Evolutionary conservation across 352 stramenopile species (phyloP).

Genomic region (Pythium guiyangense): DNA sequence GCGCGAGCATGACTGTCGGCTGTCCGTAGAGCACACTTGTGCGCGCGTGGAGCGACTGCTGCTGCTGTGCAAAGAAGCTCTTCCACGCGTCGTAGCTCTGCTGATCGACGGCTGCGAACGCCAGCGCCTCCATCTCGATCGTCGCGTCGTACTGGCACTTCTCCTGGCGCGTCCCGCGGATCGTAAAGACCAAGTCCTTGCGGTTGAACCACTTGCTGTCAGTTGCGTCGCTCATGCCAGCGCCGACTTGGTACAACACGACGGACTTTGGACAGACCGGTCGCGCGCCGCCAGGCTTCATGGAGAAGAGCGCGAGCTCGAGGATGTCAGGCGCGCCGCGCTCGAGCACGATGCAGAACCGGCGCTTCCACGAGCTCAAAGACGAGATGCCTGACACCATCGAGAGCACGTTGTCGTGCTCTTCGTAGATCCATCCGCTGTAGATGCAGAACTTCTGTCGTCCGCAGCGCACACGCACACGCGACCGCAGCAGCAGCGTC

Average conservation of each 20-base stretch:
- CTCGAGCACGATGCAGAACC: slow-evolving; percentile 69
- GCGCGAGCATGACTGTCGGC: background rate
- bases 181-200: slow-evolving; percentile 55
- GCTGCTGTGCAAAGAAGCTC: slow-evolving; percentile 53
- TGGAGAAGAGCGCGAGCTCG: slow-evolving; percentile 69
- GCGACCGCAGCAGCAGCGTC: slow-evolving; percentile 1
- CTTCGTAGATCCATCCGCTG: slow-evolving; percentile 59
- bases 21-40: slow-evolving; percentile 4
- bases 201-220: slow-evolving; percentile 73
- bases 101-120: slow-evolving; percentile 56
- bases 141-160: slow-evolving; percentile 29
- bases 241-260: slow-evolving; percentile 53
- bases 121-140: slow-evolving; percentile 30
- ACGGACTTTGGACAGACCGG: slow-evolving; percentile 52
- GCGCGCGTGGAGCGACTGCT: slow-evolving; percentile 21
- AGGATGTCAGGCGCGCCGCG: slow-evolving; percentile 50
- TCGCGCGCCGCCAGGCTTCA: slow-evolving; percentile 35
- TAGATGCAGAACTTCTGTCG: slow-evolving; percentile 47
- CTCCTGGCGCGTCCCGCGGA: slow-evolving; percentile 30
- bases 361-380: slow-evolving; percentile 51
- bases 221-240: slow-evolving; percentile 30
- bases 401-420: slow-evolving; percentile 60
- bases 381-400: slow-evolving; percentile 51
- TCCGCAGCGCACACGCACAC: background rate
- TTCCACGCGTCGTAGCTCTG: slow-evolving; percentile 47